Base-by-base conservation (phyloP, 768 basidiomycete genomes). In the Collybia sp. region DNA sequence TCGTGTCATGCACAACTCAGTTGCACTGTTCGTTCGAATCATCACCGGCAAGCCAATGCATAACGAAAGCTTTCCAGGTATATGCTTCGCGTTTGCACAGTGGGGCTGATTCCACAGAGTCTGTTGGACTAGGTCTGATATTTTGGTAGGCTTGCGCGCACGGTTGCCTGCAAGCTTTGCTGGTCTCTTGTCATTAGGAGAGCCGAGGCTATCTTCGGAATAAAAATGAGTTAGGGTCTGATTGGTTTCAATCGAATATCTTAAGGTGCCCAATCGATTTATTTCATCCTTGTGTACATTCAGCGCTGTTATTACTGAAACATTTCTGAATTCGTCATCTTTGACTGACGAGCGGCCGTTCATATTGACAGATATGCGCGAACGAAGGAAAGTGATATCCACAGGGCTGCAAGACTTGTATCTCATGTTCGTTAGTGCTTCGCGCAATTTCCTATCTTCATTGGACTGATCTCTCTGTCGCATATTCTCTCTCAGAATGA, bases 211-310 rank as follows among this genome's bases (percentile, higher is more conserved):
- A 43, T 66, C 63, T n/a, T 53, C 49, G 5, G 61, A 61, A 46
- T 49, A 62, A 35, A 66, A 64, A 12, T 55, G 34, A 2, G 19
- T 30, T 0, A 68, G 42, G 1, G 16, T 15, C 49, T 64, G 64
- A 2, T 40, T 42, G 1, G 57, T 60, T 16, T 71, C 67, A n/a
- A 31, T 11, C 3, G 71, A 64, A 61, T 68, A 74, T 13, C 60
- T 46, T 12, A 42, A 8, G n/a, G 44, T 33, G 1, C 67, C 67
- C 0, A 64, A 3, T 5, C 52, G 15, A 53, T 75, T 75, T 0
- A 71, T 59, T 43, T 54, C 46, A 52, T 73, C 71, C 45, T 66
- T 64, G 17, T 66, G 56, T 9, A 53, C 30, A 58, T 71, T 73
- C n/a, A 50, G 48, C 2, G 60, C 56, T 2, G 67, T 71, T 30